Evolutionary conservation across 169 alveolate genomes (phyloP).

Genomic region (Miamiensis avidus): DNA sequence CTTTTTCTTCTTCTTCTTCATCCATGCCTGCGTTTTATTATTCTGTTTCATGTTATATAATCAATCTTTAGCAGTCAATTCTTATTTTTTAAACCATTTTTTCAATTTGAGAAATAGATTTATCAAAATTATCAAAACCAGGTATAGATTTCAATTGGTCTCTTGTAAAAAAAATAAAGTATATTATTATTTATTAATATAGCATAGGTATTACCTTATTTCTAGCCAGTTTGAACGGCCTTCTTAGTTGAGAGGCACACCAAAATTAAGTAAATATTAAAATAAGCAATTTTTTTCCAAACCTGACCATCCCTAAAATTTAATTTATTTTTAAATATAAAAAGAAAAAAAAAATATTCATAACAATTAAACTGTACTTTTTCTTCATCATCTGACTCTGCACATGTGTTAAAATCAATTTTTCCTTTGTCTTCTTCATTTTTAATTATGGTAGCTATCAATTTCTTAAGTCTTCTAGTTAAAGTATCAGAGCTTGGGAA

Average conservation of each 20-base stretch:
- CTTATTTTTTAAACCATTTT: constrained; percentile 55
- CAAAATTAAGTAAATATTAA: constrained; percentile 68
- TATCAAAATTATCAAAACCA: constrained; percentile 43
- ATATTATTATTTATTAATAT: no score
- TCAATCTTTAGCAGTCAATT: constrained; percentile 55
- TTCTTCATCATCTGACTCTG: constrained; percentile 46
- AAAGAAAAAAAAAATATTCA: no score
- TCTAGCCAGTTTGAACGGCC: constrained; percentile 79
- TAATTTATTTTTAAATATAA: no score
- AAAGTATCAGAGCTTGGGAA: constrained; percentile 89
- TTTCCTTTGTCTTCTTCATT: constrained; percentile 43
- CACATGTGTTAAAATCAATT: constrained; percentile 50
- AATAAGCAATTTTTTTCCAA: constrained; percentile 70
- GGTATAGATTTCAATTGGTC: constrained; percentile 36
- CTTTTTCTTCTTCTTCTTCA: constrained; percentile 26
- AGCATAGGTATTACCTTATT: no score
- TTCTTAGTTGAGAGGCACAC: constrained; percentile 81
- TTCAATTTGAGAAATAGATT: constrained; percentile 52
- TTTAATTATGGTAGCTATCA: constrained; percentile 73
- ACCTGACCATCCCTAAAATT: constrained; percentile 75
- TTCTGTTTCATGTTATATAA: constrained; percentile 44
- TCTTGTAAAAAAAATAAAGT: no score
- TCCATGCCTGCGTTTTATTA: constrained; percentile 40
- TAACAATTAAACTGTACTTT: no score
- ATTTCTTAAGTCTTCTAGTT: constrained; percentile 84